Evolutionary conservation across 208 protist species (phyloP), one percentile per base, ranked within the genome.

Genomic region (Wallacemonas sp.): DNA sequence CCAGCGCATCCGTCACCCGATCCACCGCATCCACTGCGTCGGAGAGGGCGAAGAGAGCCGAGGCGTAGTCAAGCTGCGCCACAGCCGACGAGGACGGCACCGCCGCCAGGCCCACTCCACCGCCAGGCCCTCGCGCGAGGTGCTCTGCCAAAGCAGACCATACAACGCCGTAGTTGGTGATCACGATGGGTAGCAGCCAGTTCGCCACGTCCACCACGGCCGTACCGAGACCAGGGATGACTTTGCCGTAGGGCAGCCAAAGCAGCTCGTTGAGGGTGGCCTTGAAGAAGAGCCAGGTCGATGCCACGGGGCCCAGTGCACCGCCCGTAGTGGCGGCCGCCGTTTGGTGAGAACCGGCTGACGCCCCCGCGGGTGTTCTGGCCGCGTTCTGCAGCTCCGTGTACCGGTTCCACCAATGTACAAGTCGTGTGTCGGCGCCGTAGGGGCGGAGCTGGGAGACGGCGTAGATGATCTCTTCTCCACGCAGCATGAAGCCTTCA

Each of bases 401-500:
- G 34, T 84, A 69, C 9, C 66, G 55, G 41, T 79, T 86, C 85
- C 85, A 91, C 85, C 76, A 82, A 8, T 58, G 54, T 72, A 88
- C 80, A 17, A 91, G 72, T 0, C 70, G 62, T 14, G 71, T 70
- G 59, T 91, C 85, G 1, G 79, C 85, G 26, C 71, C 85, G 61
- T 91, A 86, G 2, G 81, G 81, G 0, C 85, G 80, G 46, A 91
- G 75, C 46, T 84, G 79, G 30, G 70, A 70, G 12, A 91, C 70
- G n/a, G 75, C 66, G 14, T 74, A 68, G 51, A 91, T 82, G 42
- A 91, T 88, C 53, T 91, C 85, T 41, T 84, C 73, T 8, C 85
- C 85, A 30, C 79, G 77, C 54, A 91, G 66, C 85, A 91, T 80
- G 33, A 82, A 59, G 0, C 79, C 77, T 19, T 91, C 85, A 6